Evolutionary conservation across 331 rosid genomes (phyloP).

Genomic region (Telfairia occidentalis): DNA sequence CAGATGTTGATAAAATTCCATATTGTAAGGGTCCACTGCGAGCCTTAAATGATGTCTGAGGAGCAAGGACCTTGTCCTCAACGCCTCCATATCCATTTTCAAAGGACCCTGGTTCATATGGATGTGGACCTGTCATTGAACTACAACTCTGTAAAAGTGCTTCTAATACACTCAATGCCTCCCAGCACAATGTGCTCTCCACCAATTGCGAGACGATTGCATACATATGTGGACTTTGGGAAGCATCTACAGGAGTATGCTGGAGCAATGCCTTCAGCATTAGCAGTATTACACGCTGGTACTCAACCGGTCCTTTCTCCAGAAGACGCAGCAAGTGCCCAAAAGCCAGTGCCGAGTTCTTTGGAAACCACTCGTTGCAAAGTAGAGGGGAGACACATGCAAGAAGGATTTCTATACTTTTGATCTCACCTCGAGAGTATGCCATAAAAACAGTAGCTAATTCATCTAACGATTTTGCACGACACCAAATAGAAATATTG

Average conservation of each 20-base stretch:
- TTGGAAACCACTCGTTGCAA: constrained; percentile 91
- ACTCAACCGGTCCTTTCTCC: constrained; percentile 89
- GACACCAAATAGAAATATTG: constrained; percentile 83
- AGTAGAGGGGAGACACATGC: constrained; percentile 82
- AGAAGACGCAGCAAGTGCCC: constrained; percentile 83
- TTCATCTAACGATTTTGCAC: constrained; percentile 80
- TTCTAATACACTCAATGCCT: constrained; percentile 88
- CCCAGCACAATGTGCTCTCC: constrained; percentile 98
- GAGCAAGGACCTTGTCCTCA: constrained; percentile 74
- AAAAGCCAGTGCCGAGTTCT: constrained; percentile 79
- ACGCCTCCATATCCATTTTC: constrained; percentile 64
- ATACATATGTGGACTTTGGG: constrained; percentile 97
- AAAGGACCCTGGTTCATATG: constrained; percentile 50
- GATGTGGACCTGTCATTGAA: constrained; percentile 67
- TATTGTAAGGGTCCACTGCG: constrained; percentile 93
- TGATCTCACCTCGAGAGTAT: constrained; percentile 87
- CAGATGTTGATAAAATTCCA: constrained; percentile 24
- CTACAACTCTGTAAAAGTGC: constrained; percentile 97
- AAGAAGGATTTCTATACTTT: constrained; percentile 59
- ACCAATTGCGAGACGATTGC: constrained; percentile 93
- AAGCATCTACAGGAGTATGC: constrained; percentile 96
- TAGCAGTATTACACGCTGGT: constrained; percentile 89
- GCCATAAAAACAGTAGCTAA: constrained; percentile 68
- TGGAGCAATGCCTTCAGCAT: constrained; percentile 94
- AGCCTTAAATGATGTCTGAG: constrained; percentile 86